These are phyloP conservation scores for Thelonectria blattea DNA, from an alignment of 2,329 filamentous ascomycete genomes.

Conservation along the genomic window DNA sequence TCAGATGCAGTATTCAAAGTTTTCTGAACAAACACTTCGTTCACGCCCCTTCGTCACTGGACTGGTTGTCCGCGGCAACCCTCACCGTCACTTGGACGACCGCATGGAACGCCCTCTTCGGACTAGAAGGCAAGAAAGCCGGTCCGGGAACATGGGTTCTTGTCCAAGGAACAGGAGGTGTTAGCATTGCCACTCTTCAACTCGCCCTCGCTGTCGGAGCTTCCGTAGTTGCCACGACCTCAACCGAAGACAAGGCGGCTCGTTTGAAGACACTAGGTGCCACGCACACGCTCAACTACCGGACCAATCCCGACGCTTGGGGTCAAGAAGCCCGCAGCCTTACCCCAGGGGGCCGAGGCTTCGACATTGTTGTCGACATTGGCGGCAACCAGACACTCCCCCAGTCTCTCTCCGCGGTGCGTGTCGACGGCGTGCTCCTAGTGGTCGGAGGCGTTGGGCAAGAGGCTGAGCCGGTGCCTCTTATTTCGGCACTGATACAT, in stretches of 20 bases:
- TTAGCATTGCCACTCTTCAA: conserved; percentile 49
- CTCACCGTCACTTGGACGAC: conserved; percentile 60
- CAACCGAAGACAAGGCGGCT: conserved; percentile 44
- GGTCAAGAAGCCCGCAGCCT: conserved; percentile 61
- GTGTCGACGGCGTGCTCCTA: conserved; percentile 42
- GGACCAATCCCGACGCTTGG: conserved; percentile 58
- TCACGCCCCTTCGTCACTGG: conserved; percentile 57
- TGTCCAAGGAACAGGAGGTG: conserved; percentile 51
- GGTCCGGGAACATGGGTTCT: conserved; percentile 46
- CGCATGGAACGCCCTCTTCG: conserved; percentile 64
- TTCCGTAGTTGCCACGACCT: conserved; percentile 50
- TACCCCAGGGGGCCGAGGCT: conserved; percentile 54
- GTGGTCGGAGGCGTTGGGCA: conserved; percentile 42
- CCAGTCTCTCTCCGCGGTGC: conserved; percentile 59
- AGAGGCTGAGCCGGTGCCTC: conserved; percentile 27
- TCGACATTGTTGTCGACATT: conserved; percentile 70
- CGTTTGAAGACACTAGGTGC: conserved; percentile 48
- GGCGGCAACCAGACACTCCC: conserved; percentile 67
- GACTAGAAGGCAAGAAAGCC: conserved; percentile 43
- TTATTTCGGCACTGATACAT: conserved; percentile 35
- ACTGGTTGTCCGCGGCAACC: conserved; percentile 54
- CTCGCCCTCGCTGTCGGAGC: conserved; percentile 50
- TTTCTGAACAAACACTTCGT: conserved; percentile 64
- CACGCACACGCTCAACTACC: conserved; percentile 53
- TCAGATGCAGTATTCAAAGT: conserved; percentile 38